Base-by-base conservation (phyloP, 768 basidiomycete genomes). In the Rickenella mellea region DNA sequence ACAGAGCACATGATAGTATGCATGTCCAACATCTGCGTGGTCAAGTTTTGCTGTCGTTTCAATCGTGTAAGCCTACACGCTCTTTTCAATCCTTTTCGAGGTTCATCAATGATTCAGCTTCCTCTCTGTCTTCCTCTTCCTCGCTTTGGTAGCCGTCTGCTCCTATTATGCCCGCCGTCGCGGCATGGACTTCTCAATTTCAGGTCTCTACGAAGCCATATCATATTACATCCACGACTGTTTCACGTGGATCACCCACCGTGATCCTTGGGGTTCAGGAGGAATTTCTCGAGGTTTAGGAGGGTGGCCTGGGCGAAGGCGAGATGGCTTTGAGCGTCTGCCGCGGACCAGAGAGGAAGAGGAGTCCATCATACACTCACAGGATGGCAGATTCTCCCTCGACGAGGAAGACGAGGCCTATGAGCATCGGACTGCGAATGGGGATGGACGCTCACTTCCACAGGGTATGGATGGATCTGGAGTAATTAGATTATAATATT, bases 361-460 rank as follows among this genome's bases (percentile, higher is more conserved):
- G 27, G 44, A 42, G 25, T 30, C 45, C 27, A 40, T 32, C 20
- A 39, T 43, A 20, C 39, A 45, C 28, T 22, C 22, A 6, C 43
- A 44, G 10, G 46, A 47, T 28, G 42, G 28, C 4, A 41, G 42
- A 4, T 47, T 44, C 41, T 47, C 46, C 15, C 15, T 47, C 12
- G 46, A 47, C 14, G 46, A 47, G 25, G 46, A 47, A 12, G 45
- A 15, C 19, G 43, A 41, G 12, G 19, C 19, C 33, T 17, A 8
- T 36, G 33, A 22, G 10, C 7, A 36, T 3, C 19, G 33, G 3
- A 17, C 19, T 17, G 33, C 33, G 11, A 36, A 36, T 36, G 33
- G 33, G 19, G 12, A 17, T 22, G 33, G 33, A 22, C 9, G 33
- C 33, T 17, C 33, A 36, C 33, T 17, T 19, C 19, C 33, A 17